Evolutionary conservation across 2,329 filamentous ascomycete genomes (phyloP), one percentile per base, ranked within the genome.

Genomic region (Alternaria hordeiaustralica): DNA sequence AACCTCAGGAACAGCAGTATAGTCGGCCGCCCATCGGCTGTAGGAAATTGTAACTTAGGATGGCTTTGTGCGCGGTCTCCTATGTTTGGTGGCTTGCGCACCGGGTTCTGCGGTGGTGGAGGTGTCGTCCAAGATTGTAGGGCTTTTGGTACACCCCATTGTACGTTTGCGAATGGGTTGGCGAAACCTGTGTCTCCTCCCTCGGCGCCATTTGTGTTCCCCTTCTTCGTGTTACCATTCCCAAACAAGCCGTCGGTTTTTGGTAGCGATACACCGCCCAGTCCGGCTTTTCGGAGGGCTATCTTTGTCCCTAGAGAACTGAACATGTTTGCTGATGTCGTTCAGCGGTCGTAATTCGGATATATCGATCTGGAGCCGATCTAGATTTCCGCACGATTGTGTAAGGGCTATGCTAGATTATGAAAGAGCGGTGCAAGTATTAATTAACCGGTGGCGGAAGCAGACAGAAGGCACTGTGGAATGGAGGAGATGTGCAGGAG

Each of bases 271-370:
- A 88, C 80, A 76, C 81, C 84, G 43, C 85, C 82, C 58, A 89
- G 75, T 72, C 87, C 87, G 55, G 83, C 83, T 73, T 87, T 88
- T 67, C 83, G 86, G 69, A 89, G 81, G 64, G 87, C 87, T 67
- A 88, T 78, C 77, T 89, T 89, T 49, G 87, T 86, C 15, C 84
- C 83, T 60, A 89, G 78, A 67, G 81, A 85, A 70, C 84, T 84
- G 73, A 89, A 83, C 87, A 88, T 89, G 58, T 45, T 58, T 41
- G 43, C 55, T 51, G 54, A n/a, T 44, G 4, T 21, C 50, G 20
- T 41, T 15, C 49, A 30, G 49, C 49, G 30, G 49, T 33, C 30
- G 49, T 53, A 41, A 23, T 23, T 55, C 25, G 56, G n/a, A 50
- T 44, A 33, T 28, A 50, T 54, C 55, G 46, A 36, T 45, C 49